Evolutionary conservation across 495 filamentous ascomycete species (phyloP), one percentile per base, ranked within the genome.

Genomic region (Penicillium desertorum): DNA sequence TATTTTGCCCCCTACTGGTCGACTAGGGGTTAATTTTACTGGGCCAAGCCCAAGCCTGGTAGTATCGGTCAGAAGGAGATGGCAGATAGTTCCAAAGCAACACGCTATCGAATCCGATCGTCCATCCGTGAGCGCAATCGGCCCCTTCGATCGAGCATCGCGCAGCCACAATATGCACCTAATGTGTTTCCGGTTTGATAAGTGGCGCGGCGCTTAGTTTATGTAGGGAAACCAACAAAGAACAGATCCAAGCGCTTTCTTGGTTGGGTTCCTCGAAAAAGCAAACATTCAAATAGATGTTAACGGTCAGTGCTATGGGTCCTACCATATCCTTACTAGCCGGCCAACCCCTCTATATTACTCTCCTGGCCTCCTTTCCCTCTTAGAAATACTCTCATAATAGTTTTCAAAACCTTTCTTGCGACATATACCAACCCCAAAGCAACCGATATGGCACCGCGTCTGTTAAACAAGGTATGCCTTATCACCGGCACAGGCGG

Each of bases 401-500:
- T 5, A n/a, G 4, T 3, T 6, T 39, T n/a, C 0, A n/a, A 39
- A n/a, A 1, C 4, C 1, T 17, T n/a, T 39, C 9, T 8, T 30
- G 17, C n/a, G 3, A 47, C 1, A 47, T 11, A 29, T 17, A 47
- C 8, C 2, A n/a, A 11, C n/a, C 6, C 45, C 20, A 27, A 29
- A 29, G 14, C 2, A n/a, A 39, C 8, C 11, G 16, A 9, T 9
- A 51, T 51, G 48, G 8, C 48, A n/a, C 17, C 5, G 3, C 48
- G 32, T 17, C 48, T 51, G 0, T 16, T 36, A 5, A 51, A 39
- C 32, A 51, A 51, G 23, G 20, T 51, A 25, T 51, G 48, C 6
- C 48, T 51, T 5, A 51, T 51, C 12, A 51, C 48, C 11, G 48
- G 48, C 5, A 51, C 32, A 22, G 48, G 48, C 6, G 48, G 32